Percentiles rank a stretch among this genome's conserved stretches.
These are phyloP conservation scores for Dipteronia sinensis DNA, from an alignment of 345 rosid genomes.

Conservation along the genomic window DNA sequence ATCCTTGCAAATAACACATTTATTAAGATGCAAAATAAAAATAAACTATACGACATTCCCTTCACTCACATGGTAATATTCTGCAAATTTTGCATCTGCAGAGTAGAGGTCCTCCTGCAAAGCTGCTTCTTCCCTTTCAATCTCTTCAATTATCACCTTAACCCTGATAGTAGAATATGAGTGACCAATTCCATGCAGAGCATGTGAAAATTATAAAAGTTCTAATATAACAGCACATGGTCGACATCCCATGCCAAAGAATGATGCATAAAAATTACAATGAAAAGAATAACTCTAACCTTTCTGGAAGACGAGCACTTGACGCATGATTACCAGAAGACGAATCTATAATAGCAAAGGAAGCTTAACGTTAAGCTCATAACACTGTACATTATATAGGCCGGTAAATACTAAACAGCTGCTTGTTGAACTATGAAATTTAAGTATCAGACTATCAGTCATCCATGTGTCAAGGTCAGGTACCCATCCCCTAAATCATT, in stretches of 20 bases:
- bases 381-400: not conserved
- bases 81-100: slow-evolving; percentile 91
- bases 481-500: slow-evolving; percentile 5
- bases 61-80: slow-evolving; percentile 80
- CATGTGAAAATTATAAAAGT: not conserved
- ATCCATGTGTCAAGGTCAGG: not conserved
- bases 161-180: slow-evolving; percentile 61
- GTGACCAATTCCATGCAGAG: not conserved
- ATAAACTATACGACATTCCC: not conserved
- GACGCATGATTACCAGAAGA: slow-evolving; percentile 69
- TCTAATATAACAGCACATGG: not conserved
- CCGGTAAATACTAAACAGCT: not conserved
- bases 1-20: too few relatives aligned
- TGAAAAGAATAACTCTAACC: slow-evolving; percentile 47
- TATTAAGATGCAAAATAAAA: not conserved
- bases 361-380: not conserved
- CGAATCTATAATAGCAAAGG: slow-evolving; percentile 52
- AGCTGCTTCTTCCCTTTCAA: slow-evolving; percentile 91
- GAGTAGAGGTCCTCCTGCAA: slow-evolving; percentile 90
- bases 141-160: slow-evolving; percentile 90
- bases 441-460: not conserved
- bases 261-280: slow-evolving; percentile 7
- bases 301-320: slow-evolving; percentile 89
- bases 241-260: slow-evolving; percentile 5
- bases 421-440: not conserved